These are phyloP conservation scores for Lichtheimia hyalospora DNA, from an alignment of 371 early-diverging fungal species.

Conservation along the genomic window DNA sequence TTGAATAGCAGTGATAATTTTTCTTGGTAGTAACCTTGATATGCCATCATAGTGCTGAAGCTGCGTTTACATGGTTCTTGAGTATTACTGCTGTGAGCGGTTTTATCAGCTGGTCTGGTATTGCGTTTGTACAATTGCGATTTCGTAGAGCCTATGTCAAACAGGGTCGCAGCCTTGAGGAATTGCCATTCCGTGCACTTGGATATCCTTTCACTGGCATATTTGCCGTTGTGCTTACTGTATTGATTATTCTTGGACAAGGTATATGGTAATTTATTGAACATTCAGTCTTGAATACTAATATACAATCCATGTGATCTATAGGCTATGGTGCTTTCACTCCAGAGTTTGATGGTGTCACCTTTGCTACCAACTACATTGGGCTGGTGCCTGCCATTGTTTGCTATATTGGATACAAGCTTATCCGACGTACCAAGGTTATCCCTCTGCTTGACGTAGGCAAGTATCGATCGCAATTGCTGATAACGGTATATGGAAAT, in stretches of 20 bases:
- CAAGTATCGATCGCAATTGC: constrained; percentile 8
- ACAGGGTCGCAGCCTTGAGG: constrained; percentile 61
- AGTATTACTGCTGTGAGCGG: constrained; percentile 69
- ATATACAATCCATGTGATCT: neutral
- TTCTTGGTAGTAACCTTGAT: too few species aligned
- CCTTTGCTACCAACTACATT: constrained; percentile 28
- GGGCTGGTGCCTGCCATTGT: constrained; percentile 37
- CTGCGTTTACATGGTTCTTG: constrained; percentile 68
- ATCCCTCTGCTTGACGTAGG: constrained; percentile 57
- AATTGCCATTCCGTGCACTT: constrained; percentile 69
- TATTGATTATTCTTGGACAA: constrained; percentile 56
- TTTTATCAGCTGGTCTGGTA: constrained; percentile 75
- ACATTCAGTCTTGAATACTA: constrained; percentile 2
- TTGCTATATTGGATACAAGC: constrained; percentile 39
- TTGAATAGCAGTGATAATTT: too few species aligned
- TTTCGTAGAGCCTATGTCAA: constrained; percentile 72
- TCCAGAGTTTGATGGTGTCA: constrained; percentile 19
- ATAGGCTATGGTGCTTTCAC: constrained; percentile 26
- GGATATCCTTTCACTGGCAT: constrained; percentile 65
- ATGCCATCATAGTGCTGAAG: constrained; percentile 20
- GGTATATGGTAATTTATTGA: constrained; percentile 12
- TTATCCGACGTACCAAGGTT: constrained; percentile 44
- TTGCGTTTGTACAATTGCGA: constrained; percentile 68
- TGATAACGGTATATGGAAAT: neutral
- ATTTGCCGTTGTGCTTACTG: constrained; percentile 38